A percentile compares a stretch with the other conserved stretches of the same genome.
These are phyloP conservation scores for Tylopilus sp. DNA, from an alignment of 1,284 basidiomycete genomes.

Conservation along the genomic window DNA sequence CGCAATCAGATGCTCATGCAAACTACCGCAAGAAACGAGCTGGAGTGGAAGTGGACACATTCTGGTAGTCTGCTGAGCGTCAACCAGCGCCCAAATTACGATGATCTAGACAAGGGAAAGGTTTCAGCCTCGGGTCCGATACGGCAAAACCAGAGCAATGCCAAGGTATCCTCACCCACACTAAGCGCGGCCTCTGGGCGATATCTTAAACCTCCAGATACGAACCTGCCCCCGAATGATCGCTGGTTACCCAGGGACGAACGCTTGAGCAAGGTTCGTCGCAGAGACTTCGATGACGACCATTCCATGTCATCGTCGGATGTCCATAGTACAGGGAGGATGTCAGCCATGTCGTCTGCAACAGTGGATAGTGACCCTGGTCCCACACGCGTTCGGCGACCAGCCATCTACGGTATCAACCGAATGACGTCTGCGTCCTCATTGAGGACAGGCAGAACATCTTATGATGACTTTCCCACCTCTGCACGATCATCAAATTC, in stretches of 20 bases:
- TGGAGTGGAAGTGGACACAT: slow-evolving; percentile 57
- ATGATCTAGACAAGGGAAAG: slow-evolving; percentile 49
- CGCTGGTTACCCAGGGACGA: slow-evolving; percentile 57
- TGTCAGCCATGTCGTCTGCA: slow-evolving; percentile 74
- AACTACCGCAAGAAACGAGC: slow-evolving; percentile 48
- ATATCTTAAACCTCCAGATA: slow-evolving; percentile 44
- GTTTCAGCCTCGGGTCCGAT: slow-evolving; percentile 55
- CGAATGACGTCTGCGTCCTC: slow-evolving; percentile 77
- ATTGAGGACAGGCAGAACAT: slow-evolving; percentile 53
- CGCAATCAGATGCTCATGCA: slow-evolving; percentile 73
- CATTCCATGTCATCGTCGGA: slow-evolving; percentile 89
- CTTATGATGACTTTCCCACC: slow-evolving; percentile 68
- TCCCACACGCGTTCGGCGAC: slow-evolving; percentile 62
- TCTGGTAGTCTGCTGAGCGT: slow-evolving; percentile 38
- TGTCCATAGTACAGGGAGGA: slow-evolving; percentile 65
- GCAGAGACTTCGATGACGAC: slow-evolving; percentile 83
- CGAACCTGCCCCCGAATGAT: slow-evolving; percentile 40
- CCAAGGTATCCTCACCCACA: slow-evolving; percentile 43
- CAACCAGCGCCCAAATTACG: slow-evolving; percentile 36
- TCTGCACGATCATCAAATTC: slow-evolving; percentile 81
- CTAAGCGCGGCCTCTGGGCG: slow-evolving; percentile 59
- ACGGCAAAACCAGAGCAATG: slow-evolving; percentile 49
- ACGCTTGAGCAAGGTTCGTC: slow-evolving; percentile 73
- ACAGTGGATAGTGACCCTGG: slow-evolving; percentile 84
- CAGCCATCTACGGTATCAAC: slow-evolving; percentile 61